phyloP scores from a whole-genome alignment of 345 rosid species.

The Conringia planisiliqua region DNA sequence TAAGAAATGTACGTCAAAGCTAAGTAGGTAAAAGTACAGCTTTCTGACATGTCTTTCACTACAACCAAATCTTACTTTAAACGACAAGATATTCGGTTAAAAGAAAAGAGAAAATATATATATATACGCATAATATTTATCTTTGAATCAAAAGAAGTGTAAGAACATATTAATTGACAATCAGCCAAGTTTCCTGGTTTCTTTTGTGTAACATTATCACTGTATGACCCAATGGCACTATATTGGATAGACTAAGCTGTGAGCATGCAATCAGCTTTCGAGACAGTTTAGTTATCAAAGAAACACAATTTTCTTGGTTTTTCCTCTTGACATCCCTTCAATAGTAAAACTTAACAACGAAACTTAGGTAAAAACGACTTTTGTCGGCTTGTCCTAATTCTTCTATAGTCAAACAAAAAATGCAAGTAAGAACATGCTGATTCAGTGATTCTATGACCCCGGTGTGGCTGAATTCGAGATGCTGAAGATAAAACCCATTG shows the following conservation, averaged over 20 bases:
- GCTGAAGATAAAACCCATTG: not conserved
- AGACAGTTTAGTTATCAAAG: not conserved
- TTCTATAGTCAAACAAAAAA: not conserved
- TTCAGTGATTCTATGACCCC: not conserved
- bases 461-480: not conserved
- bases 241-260: not conserved
- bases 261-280: not conserved
- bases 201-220: not conserved
- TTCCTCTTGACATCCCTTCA: not conserved
- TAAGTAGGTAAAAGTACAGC: constrained; percentile 11
- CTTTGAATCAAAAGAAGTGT: not conserved
- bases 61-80: not conserved
- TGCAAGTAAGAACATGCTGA: not conserved
- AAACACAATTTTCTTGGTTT: not conserved
- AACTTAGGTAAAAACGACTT: not conserved
- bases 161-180: not conserved
- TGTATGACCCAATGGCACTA: not conserved
- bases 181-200: not conserved
- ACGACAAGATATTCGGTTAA: not conserved
- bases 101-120: not conserved
- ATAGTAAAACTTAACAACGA: not conserved
- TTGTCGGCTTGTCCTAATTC: not conserved
- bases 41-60: constrained; percentile 22
- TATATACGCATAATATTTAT: not conserved
- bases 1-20: constrained; percentile 26